Evolutionary conservation across 1,139 yeast species (phyloP).

Genomic region (Petasospora fabianii): DNA sequence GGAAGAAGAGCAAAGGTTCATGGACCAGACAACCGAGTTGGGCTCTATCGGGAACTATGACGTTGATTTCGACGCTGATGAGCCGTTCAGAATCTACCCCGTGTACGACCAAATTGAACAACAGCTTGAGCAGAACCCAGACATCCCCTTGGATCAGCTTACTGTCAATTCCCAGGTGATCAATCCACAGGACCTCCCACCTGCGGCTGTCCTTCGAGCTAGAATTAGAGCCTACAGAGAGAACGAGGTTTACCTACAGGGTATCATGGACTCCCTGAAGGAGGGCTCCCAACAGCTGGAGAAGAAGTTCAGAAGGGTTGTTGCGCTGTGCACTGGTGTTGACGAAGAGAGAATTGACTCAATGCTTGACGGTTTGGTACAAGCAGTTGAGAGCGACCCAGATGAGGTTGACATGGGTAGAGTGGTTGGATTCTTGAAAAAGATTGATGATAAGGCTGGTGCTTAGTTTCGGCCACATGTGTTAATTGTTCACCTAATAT

Average conservation of each 20-base stretch:
- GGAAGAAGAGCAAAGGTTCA: conserved; percentile 52
- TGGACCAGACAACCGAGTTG: conserved; percentile 36
- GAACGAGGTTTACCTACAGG: conserved; percentile 51
- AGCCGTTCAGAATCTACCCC: conserved; percentile 67
- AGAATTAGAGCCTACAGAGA: conserved; percentile 75
- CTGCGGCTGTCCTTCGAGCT: conserved; percentile 62
- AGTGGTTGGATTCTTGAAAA: conserved; percentile 45
- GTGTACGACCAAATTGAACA: conserved; percentile 48
- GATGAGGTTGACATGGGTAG: conserved; percentile 57
- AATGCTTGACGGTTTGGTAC: conserved; percentile 77
- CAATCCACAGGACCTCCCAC: conserved; percentile 44
- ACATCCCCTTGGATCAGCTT: conserved; percentile 12
- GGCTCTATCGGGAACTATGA: conserved; percentile 39
- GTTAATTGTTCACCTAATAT: no score
- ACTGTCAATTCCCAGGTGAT: conserved; percentile 14
- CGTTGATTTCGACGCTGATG: conserved; percentile 76
- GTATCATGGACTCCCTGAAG: conserved; percentile 46
- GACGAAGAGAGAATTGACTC: conserved; percentile 76
- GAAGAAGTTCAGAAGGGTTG: conserved; percentile 81
- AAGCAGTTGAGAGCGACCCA: conserved; percentile 86
- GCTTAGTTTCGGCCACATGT: no score
- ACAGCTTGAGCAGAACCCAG: conserved; percentile 29
- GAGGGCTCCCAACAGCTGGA: conserved; percentile 64
- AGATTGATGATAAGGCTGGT: conserved; percentile 32
- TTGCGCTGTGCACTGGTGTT: conserved; percentile 86